Evolutionary conservation across 768 basidiomycete genomes (phyloP).

Genomic region (Lactarius psammicola): DNA sequence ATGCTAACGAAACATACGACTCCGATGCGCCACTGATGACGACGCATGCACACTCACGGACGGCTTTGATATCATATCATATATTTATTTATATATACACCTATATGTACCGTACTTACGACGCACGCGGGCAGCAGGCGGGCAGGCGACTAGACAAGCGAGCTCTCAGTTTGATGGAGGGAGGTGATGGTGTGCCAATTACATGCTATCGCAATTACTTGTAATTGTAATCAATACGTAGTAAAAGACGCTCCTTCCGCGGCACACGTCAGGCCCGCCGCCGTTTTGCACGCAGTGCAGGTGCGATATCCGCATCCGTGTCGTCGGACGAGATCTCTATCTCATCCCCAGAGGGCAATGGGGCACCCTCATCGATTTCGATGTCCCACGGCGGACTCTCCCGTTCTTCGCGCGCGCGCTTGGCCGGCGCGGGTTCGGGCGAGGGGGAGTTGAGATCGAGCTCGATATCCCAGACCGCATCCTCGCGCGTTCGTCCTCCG

Average conservation of each 20-base stretch:
- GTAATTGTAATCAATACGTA: too few relatives aligned
- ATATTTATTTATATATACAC: background rate
- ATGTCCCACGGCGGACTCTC: conserved; percentile 27
- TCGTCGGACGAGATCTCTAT: conserved; percentile 7
- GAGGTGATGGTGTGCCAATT: background rate
- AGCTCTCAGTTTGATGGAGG: background rate
- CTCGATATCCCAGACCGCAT: conserved; percentile 73
- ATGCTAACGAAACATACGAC: background rate
- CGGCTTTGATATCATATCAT: background rate
- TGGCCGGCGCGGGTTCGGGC: background rate
- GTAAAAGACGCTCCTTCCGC: background rate
- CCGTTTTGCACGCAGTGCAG: conserved; percentile 23
- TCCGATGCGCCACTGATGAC: background rate
- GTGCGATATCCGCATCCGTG: conserved; percentile 14
- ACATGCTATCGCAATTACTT: background rate
- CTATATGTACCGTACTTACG: background rate
- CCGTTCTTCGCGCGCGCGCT: conserved; percentile 21
- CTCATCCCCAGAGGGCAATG: background rate
- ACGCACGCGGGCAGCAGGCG: too few relatives aligned
- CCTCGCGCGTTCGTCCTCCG: background rate
- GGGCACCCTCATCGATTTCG: conserved; percentile 5
- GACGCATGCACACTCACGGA: background rate
- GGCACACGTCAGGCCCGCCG: conserved; percentile 10
- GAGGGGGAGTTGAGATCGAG: conserved; percentile 44
- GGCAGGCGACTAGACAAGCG: background rate